Conservation (phyloP, 2,329 filamentous ascomycete species). For the Fusarium chlamydosporum region DNA sequence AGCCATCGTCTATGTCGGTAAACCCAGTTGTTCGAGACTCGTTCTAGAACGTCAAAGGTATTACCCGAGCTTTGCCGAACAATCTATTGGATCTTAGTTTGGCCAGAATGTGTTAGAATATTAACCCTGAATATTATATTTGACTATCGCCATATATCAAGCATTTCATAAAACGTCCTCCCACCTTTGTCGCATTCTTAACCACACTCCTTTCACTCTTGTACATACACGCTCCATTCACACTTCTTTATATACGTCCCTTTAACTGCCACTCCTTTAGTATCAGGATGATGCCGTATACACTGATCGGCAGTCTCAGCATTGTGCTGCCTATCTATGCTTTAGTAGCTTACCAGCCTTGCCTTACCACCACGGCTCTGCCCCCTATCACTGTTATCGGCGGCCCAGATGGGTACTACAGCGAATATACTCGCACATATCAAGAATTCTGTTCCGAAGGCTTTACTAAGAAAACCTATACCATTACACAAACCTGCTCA, state of each 20-base stretch:
- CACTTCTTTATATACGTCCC: background rate
- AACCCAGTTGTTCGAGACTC: background rate
- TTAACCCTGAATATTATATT: rapidly evolving
- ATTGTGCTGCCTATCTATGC: conserved; percentile 3
- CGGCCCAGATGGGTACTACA: conserved; percentile 3
- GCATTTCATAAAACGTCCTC: background rate
- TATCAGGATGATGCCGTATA: background rate
- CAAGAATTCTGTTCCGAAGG: conserved; percentile 10
- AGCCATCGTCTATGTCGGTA: background rate
- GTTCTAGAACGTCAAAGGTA: background rate
- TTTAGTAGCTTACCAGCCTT: conserved; percentile 4
- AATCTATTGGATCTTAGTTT: background rate
- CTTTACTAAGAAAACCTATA: conserved; percentile 7
- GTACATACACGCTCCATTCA: background rate
- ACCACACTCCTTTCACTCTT: background rate
- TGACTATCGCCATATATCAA: background rate
- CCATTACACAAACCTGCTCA: conserved; percentile 14
- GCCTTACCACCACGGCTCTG: background rate
- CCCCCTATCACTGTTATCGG: conserved; percentile 5
- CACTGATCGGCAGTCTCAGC: background rate
- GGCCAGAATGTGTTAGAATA: background rate
- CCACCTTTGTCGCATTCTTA: rapidly evolving
- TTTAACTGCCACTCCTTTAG: background rate
- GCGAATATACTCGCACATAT: conserved; percentile 16
- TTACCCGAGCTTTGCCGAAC: too few species aligned